Base-by-base conservation (phyloP, 345 rosid genomes). In the Hibiscus syriacus region DNA sequence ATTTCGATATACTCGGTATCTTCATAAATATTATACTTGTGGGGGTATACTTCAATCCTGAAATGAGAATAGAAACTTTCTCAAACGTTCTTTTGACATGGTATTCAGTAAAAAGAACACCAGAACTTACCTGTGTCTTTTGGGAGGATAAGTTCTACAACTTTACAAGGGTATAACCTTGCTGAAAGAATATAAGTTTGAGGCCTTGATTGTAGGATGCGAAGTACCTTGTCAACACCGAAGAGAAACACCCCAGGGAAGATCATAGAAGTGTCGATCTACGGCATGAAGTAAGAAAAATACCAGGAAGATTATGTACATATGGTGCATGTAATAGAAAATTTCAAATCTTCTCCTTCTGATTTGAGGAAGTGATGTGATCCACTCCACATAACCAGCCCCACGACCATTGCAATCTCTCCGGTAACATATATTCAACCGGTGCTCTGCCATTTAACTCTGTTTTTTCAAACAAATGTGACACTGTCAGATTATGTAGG, bases 201-300 rank as follows among this genome's bases (percentile, higher is more conserved):
- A 0, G 92, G 86, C 46, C 85, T 78, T 60, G 98, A 89, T 67
- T 92, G 92, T 41, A 86, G 70, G 50, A 85, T 80, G 43, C 94
- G 75, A 45, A 89, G 86, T 34, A 83, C 73, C 78, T 87, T 92
- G 74, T 92, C 98, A 6, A 92, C 79, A 58, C 85, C 85, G 50
- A 86, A 92, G 68, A 92, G 87, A 70, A 92, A 89, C 60, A 92
- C 71, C n/a, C 96, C 96, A 39, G 89, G 81, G 62, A 92, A 79
- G 41, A 89, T 81, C 70, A 70, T 89, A 92, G 75, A 89, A 86
- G 77, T 92, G 98, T 32, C 96, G 78, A 74, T 92, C 96, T 59
- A 96, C 98, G 12, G 77, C 87, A 80, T 92, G 98, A 72, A 92
- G 82, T 85, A 92, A 67, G 87, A 83, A 92, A 70, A 85, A 77